These are phyloP conservation scores for Pseudogymnoascus sp. DNA, from an alignment of 2,329 filamentous ascomycete species.

Conservation along the genomic window DNA sequence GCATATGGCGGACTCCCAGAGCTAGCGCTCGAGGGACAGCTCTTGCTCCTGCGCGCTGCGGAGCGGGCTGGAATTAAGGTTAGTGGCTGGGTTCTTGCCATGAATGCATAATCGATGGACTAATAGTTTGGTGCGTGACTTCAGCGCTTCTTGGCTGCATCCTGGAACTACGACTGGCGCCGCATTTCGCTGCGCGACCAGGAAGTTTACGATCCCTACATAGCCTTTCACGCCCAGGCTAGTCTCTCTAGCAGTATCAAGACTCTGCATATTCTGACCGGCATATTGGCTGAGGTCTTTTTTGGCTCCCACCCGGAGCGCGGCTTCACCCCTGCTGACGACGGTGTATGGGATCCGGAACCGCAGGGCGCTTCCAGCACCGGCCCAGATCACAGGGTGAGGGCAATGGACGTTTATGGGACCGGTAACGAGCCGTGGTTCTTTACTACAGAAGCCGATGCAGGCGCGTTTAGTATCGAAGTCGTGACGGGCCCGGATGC, in stretches of 20 bases:
- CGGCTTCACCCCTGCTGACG: not conserved
- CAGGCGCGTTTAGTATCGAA: conserved; percentile 11
- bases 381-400: not conserved
- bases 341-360: not conserved
- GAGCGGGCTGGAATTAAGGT: conserved; percentile 29
- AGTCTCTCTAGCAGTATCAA: conserved; percentile 23
- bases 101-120: not conserved
- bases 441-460: conserved; percentile 9
- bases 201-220: conserved; percentile 29
- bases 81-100: not conserved
- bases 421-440: not conserved
- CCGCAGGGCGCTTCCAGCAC: not conserved
- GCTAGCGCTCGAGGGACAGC: conserved; percentile 28
- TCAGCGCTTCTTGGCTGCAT: conserved; percentile 21
- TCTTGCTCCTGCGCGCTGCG: conserved; percentile 30
- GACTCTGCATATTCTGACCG: conserved; percentile 27
- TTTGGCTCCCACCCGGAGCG: not conserved
- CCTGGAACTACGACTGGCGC: conserved; percentile 30
- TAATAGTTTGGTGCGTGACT: not conserved
- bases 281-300: conserved; percentile 17
- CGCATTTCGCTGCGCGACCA: conserved; percentile 23
- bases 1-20: conserved; percentile 24
- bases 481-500: conserved; percentile 9
- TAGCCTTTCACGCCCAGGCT: conserved; percentile 28
- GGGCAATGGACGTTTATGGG: not conserved